These are phyloP conservation scores for Moniliella sp. DNA, from an alignment of 1,284 basidiomycete species.

Conservation along the genomic window DNA sequence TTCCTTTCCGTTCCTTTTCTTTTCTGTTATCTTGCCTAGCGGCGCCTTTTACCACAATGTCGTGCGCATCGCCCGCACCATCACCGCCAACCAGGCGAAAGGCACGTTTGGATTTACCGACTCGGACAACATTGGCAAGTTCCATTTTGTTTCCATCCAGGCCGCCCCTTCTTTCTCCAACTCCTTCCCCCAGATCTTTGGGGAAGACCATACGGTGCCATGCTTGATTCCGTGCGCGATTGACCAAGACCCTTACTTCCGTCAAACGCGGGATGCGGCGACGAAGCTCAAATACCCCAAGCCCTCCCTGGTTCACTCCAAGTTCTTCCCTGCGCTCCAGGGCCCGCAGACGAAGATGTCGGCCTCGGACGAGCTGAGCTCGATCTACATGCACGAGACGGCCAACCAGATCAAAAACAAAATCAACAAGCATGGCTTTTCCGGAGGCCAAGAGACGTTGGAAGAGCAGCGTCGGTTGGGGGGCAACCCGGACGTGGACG, in stretches of 20 bases:
- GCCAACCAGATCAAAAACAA: slow-evolving; percentile 90
- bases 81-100: slow-evolving; percentile 83
- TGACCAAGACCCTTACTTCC: slow-evolving; percentile 84
- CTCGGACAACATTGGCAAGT: slow-evolving; percentile 79
- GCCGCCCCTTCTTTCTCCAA: slow-evolving; percentile 90
- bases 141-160: slow-evolving; percentile 92
- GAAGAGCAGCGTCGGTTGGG: slow-evolving; percentile 75
- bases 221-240: slow-evolving; percentile 94
- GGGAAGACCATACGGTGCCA: slow-evolving; percentile 62
- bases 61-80: slow-evolving; percentile 70
- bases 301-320: slow-evolving; percentile 72
- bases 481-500: slow-evolving; percentile 83
- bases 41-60: slow-evolving; percentile 87
- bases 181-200: slow-evolving; percentile 96
- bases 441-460: slow-evolving; percentile 51
- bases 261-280: slow-evolving; percentile 83
- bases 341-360: slow-evolving; percentile 98
- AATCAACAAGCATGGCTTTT: slow-evolving; percentile 50
- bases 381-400: slow-evolving; percentile 88
- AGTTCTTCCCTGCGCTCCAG: slow-evolving; percentile 94
- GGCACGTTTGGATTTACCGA: slow-evolving; percentile 83
- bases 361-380: slow-evolving; percentile 67
- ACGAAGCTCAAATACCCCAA: slow-evolving; percentile 84
- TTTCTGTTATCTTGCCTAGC: slow-evolving; percentile 6
- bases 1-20: background rate